Conservation (phyloP, 176 grass and related monocot species). For the barley (Hordeum vulgare) region DNA sequence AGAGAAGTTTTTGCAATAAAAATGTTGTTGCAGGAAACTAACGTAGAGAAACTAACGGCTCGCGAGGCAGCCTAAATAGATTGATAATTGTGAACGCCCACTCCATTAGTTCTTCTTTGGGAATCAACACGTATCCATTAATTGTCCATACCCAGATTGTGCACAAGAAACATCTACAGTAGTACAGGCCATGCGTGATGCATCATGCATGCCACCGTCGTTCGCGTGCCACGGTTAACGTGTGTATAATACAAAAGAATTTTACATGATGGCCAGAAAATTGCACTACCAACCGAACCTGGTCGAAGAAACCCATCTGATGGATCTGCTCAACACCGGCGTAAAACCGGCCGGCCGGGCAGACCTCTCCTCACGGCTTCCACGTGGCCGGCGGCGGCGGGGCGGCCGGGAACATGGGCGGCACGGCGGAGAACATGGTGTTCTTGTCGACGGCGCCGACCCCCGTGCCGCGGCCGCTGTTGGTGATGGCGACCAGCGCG, state of each 20-base stretch:
- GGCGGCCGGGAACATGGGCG: constrained; percentile 58
- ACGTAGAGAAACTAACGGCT: too few species aligned
- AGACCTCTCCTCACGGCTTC: constrained; percentile 55
- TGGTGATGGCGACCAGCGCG: constrained; percentile 66
- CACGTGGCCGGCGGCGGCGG: constrained; percentile 76
- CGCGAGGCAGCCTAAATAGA: not conserved
- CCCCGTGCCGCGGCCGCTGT: constrained; percentile 40
- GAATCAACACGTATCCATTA: constrained; percentile 9
- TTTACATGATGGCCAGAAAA: constrained; percentile 6
- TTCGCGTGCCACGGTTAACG: constrained; percentile 1
- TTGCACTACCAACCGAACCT: not conserved
- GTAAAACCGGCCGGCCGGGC: not conserved
- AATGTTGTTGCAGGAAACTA: too few species aligned
- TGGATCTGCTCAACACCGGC: not conserved
- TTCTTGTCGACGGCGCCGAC: constrained; percentile 77
- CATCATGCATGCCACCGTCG: not conserved
- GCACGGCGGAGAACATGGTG: constrained; percentile 93
- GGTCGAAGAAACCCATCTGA: not conserved
- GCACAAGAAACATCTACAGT: constrained; percentile 4
- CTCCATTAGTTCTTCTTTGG: not conserved
- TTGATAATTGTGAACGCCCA: not conserved
- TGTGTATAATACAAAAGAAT: constrained; percentile 15
- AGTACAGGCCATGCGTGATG: constrained; percentile 11
- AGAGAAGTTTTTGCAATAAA: too few species aligned
- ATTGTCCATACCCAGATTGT: constrained; percentile 1